Evolutionary conservation across 73 alveolate species (phyloP).

Genomic region (Paraurostyla sp.): DNA sequence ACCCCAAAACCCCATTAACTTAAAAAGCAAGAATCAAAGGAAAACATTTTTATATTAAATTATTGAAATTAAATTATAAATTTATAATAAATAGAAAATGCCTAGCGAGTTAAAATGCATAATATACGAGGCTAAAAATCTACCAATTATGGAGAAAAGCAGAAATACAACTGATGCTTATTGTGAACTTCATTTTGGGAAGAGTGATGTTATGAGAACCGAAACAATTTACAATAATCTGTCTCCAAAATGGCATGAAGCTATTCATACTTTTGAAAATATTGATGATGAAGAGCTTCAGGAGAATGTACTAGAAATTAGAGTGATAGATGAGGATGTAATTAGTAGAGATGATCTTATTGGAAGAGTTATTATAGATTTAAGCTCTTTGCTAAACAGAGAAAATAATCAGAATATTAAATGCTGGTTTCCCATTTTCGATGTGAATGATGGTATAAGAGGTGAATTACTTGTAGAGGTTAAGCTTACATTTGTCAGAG

Average conservation of each 20-base stretch:
- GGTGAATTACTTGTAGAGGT: conserved; percentile 60
- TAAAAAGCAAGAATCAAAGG: too few species aligned
- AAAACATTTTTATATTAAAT: too few species aligned
- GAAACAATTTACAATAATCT: conserved; percentile 19
- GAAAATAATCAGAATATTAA: neutral
- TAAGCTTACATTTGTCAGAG: conserved; percentile 53
- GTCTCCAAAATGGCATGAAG: conserved; percentile 46
- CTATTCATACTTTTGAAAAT: neutral
- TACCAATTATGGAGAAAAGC: conserved; percentile 57
- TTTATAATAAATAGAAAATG: too few species aligned
- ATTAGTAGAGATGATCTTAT: conserved; percentile 53
- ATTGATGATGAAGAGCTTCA: conserved; percentile 57
- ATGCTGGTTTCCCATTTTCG: conserved; percentile 66
- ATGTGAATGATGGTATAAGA: conserved; percentile 31
- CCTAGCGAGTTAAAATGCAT: conserved; percentile 52
- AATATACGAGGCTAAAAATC: conserved; percentile 48
- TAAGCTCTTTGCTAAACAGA: conserved; percentile 26
- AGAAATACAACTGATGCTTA: conserved; percentile 48
- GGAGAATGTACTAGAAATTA: conserved; percentile 40
- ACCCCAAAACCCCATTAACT: too few species aligned
- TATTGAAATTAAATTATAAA: too few species aligned
- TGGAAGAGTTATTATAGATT: conserved; percentile 55
- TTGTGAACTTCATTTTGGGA: conserved; percentile 56
- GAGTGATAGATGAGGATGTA: conserved; percentile 60
- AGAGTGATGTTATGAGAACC: neutral